Evolutionary conservation across 2,329 filamentous ascomycete species (phyloP), one percentile per base, ranked within the genome.

Genomic region (Domatiomyces catenatus): DNA sequence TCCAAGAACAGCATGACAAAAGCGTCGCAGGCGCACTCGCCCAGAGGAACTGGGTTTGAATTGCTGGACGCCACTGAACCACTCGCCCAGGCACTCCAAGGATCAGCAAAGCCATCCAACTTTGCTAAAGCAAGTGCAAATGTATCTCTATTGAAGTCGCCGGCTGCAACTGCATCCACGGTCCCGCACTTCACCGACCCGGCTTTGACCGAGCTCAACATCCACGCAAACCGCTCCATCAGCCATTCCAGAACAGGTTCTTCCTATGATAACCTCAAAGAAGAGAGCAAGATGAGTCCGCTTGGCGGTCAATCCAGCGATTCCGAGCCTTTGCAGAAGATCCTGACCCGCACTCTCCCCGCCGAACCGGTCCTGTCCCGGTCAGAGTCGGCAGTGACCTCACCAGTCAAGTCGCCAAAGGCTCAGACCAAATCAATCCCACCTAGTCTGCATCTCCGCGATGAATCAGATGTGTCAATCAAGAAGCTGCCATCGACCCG

Each of bases 191-290:
- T 60, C 51, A 70, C 59, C 65, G 75, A 60, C 56, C 65, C 59
- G 65, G 72, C 61, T 58, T 66, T 66, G 60, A 73, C 54, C 66
- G 79, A 70, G 55, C 50, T 69, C 15, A 64, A 69, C 54, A 66
- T 69, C 45, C 69, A 66, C 54, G 65, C 64, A 36, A 48, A 54
- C 6, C 50, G 47, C 18, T 52, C 53, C 5, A 42, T 49, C 19
- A 53, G 46, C 17, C 58, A 60, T 48, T 57, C 56, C 2, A 51
- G 58, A 47, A 53, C 48, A n/a, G 56, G 56, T 17, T 60, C 58
- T 28, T 51, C 46, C 5, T 52, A 54, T 44, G 56, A 58, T 39
- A 39, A 5, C 32, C 32, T 15, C 10, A 39, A 39, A 39, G 32
- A 39, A 39, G 32, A 39, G 10, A 12, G 2, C 32, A 39, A 39